Evolutionary conservation across 1,139 yeast species (phyloP).

Genomic region (Sugiyamaella pinicola): DNA sequence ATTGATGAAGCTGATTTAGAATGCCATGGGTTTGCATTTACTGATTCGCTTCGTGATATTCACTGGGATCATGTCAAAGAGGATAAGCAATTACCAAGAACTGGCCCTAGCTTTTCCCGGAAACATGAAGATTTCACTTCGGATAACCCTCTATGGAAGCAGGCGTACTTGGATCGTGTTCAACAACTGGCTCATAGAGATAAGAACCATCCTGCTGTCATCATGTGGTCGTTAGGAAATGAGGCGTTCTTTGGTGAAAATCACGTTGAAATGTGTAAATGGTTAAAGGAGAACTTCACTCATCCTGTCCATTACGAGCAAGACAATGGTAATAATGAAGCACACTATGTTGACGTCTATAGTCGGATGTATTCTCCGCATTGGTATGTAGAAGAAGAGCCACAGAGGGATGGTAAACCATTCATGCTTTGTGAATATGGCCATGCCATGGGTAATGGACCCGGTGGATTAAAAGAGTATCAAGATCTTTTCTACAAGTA

Average conservation of each 20-base stretch:
- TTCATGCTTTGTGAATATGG: slow-evolving; percentile 45
- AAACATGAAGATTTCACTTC: slow-evolving; percentile 35
- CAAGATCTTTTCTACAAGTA: slow-evolving; percentile 41
- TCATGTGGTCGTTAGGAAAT: slow-evolving; percentile 47
- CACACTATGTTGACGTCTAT: slow-evolving; percentile 41
- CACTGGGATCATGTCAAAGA: slow-evolving; percentile 7
- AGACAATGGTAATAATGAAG: slow-evolving; percentile 34
- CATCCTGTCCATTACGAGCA: slow-evolving; percentile 44
- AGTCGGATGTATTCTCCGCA: slow-evolving; percentile 43
- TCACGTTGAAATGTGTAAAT: slow-evolving; percentile 40
- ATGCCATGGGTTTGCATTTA: slow-evolving; percentile 42
- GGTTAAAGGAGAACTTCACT: slow-evolving; percentile 36
- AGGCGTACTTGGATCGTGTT: slow-evolving; percentile 44
- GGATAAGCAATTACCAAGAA: slow-evolving; percentile 15
- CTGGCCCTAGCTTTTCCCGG: slow-evolving; percentile 25
- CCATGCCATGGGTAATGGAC: slow-evolving; percentile 48
- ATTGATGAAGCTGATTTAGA: slow-evolving; percentile 46
- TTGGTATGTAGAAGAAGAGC: slow-evolving; percentile 35
- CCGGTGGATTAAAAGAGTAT: slow-evolving; percentile 43
- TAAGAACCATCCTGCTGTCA: slow-evolving; percentile 42
- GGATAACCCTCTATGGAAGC: slow-evolving; percentile 41
- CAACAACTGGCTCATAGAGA: slow-evolving; percentile 42
- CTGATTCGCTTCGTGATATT: slow-evolving; percentile 17
- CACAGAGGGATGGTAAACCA: slow-evolving; percentile 37
- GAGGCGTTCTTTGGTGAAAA: slow-evolving; percentile 45